Conservation (phyloP, 176 grass and related monocot species). For the Dendrocalamus sinicus region DNA sequence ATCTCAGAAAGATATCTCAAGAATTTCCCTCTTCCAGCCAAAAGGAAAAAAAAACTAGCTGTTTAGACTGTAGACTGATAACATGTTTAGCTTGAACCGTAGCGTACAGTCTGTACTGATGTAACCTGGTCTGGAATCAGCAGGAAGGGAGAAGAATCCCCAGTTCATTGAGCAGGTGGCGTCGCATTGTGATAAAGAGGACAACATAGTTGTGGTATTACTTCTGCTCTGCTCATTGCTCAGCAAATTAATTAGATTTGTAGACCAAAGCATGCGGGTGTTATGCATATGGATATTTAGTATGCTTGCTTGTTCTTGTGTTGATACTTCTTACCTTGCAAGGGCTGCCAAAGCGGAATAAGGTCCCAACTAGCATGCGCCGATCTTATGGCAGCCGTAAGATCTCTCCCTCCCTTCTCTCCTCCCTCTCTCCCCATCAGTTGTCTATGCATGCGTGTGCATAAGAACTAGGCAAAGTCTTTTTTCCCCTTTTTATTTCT, state of each 20-base stretch:
- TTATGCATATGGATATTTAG: neutral
- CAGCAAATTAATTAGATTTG: neutral
- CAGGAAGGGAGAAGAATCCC: slow-evolving; percentile 75
- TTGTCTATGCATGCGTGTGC: no score
- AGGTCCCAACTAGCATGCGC: slow-evolving; percentile 60
- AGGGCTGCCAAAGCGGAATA: slow-evolving; percentile 73
- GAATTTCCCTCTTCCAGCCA: neutral
- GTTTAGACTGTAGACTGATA: neutral
- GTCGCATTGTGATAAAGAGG: slow-evolving; percentile 54
- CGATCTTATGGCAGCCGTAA: slow-evolving; percentile 71
- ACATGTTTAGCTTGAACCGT: neutral
- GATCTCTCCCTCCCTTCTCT: neutral
- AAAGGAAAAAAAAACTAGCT: neutral
- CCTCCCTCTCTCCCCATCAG: neutral
- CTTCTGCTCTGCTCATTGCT: neutral
- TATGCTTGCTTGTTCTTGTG: neutral
- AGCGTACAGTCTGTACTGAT: neutral
- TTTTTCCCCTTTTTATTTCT: no score
- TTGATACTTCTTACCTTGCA: neutral
- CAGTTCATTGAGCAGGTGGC: slow-evolving; percentile 62
- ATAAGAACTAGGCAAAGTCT: no score
- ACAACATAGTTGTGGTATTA: slow-evolving; percentile 70
- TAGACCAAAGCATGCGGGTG: neutral
- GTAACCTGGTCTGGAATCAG: slow-evolving; percentile 4
- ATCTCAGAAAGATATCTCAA: neutral